Base-by-base conservation (phyloP, 2,329 filamentous ascomycete genomes). In the Penicillium rolfsii region DNA sequence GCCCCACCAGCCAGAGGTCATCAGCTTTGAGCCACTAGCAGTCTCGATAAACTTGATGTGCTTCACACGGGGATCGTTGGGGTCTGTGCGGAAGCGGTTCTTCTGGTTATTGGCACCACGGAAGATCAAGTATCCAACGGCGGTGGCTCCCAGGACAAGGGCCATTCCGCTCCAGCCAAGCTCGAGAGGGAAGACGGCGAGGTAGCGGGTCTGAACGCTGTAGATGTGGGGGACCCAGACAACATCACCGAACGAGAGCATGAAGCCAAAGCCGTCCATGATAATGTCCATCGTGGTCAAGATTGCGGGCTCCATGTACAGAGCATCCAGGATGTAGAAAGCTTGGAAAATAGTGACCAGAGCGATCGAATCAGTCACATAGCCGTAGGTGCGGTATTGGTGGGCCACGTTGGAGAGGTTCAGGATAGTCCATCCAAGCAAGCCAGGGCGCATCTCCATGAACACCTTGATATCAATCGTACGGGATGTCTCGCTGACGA, bases 201-300 rank as follows among this genome's bases (percentile, higher is more conserved):
- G 87, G 76, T 97, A 98, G 46, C 91, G 88, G 7, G 89, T 87
- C 77, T 96, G 93, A 38, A 91, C 82, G 19, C 87, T 90, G 82
- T 97, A 98, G 60, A 91, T 83, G 75, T 96, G 96, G 0, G 94
- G 94, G 2, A 97, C 85, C 94, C 94, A 98, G 63, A 90, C 91
- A 5, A 97, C 83, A 71, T 98, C 94, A 58, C 93, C 94, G 74
- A 97, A 97, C 1, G 91, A 83, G 36, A 98, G 84, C 94, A 98
- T 98, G 81, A 92, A 92, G 56, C 94, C 94, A 69, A 98, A 97
- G 5, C 94, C 94, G 70, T 98, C 94, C 45, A 88, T 91, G 55
- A 89, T 96, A 67, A 97, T 90, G 73, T 98, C 94, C 79, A 98
- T 97, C 35, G 93, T 97, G 1, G 93, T 97, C 65, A 97, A 81